These are phyloP conservation scores for Yarrowia porcina DNA, from an alignment of 805 yeast species.

Conservation along the genomic window DNA sequence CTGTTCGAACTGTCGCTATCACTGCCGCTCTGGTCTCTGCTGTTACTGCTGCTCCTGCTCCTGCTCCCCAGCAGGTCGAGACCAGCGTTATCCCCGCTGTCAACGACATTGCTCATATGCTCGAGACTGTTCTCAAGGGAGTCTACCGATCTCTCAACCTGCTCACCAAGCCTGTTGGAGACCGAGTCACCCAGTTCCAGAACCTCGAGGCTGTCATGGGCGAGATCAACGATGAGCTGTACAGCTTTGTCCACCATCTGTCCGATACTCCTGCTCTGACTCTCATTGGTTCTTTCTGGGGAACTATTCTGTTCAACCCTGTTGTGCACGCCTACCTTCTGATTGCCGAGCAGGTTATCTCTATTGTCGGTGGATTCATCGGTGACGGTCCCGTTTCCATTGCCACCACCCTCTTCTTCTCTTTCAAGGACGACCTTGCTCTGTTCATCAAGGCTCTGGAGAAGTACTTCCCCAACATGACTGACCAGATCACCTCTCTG, in stretches of 20 bases:
- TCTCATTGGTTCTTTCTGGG: constrained; percentile 15
- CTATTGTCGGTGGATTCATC: constrained; percentile 99
- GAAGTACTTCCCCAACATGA: constrained; percentile 23
- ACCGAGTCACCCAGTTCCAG: constrained; percentile 22
- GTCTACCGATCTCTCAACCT: constrained; percentile 19
- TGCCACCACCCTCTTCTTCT: constrained; percentile 16
- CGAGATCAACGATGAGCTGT: constrained; percentile 17
- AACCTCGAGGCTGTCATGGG: constrained; percentile 24
- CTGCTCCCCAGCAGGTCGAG: constrained; percentile 14
- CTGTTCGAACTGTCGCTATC: constrained; percentile 12
- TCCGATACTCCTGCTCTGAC: constrained; percentile 17
- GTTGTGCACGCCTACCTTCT: constrained; percentile 12
- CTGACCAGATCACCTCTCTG: constrained; percentile 22
- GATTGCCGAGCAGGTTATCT: constrained; percentile 88
- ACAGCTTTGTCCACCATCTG: constrained; percentile 6
- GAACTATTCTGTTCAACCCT: constrained; percentile 16
- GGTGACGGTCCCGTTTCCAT: constrained; percentile 83
- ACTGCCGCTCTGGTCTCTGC: constrained; percentile 9
- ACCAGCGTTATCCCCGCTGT: not conserved
- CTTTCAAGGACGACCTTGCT: constrained; percentile 15
- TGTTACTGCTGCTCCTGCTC: constrained; percentile 4
- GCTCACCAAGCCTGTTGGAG: constrained; percentile 6
- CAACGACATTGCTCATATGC: not conserved
- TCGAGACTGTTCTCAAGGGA: constrained; percentile 19
- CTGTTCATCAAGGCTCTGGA: constrained; percentile 22